Evolutionary conservation across 78 protist species (phyloP).

Genomic region (Dictyostelium capitatum): DNA sequence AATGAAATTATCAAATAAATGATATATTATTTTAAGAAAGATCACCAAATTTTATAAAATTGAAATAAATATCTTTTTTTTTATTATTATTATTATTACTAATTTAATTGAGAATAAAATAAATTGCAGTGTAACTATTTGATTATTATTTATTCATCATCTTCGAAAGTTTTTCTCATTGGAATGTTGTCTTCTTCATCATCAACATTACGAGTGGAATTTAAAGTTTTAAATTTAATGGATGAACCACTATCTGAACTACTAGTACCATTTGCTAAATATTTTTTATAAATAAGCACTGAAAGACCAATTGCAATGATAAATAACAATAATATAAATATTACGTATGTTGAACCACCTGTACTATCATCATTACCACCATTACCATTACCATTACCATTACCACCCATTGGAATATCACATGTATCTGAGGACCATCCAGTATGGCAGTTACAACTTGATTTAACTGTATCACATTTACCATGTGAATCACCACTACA

Average conservation of each 20-base stretch:
- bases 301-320: background rate
- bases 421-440: background rate
- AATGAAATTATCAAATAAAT: too few relatives aligned
- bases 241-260: background rate
- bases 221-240: slow-evolving; percentile 1
- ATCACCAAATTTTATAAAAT: too few relatives aligned
- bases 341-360: background rate
- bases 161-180: background rate
- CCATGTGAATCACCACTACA: background rate
- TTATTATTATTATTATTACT: too few relatives aligned
- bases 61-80: too few relatives aligned
- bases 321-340: background rate
- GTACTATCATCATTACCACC: too few relatives aligned
- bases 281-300: background rate
- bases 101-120: too few relatives aligned
- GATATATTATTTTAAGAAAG: too few relatives aligned
- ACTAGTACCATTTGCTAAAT: background rate
- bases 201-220: background rate
- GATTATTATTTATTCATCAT: background rate
- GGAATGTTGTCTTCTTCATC: background rate
- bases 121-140: too few relatives aligned
- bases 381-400: background rate
- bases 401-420: background rate
- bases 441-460: background rate
- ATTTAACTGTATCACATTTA: too few relatives aligned